phyloP scores from a whole-genome alignment of 495 filamentous ascomycete species.

The Tetracladium setigerum region DNA sequence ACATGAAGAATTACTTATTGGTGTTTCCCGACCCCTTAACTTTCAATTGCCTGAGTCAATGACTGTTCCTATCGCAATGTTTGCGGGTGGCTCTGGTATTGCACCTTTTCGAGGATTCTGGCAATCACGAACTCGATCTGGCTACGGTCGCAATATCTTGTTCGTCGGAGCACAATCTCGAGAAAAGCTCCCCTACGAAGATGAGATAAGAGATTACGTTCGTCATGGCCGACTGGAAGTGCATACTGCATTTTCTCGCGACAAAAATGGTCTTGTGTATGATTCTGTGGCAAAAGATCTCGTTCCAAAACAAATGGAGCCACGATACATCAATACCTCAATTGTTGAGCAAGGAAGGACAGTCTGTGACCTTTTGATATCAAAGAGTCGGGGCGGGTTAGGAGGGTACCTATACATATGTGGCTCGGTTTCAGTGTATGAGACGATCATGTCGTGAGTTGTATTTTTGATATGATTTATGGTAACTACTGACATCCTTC shows the following conservation, averaged over 20 bases:
- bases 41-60: constrained; percentile 24
- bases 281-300: constrained; percentile 18
- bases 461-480: too few relatives aligned
- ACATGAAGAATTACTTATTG: constrained; percentile 18
- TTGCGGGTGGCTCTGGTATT: constrained; percentile 27
- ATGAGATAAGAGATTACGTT: constrained; percentile 22
- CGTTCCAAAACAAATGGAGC: constrained; percentile 25
- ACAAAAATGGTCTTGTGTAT: constrained; percentile 22
- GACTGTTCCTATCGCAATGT: constrained; percentile 25
- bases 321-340: constrained; percentile 24
- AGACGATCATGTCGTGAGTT: constrained; percentile 21
- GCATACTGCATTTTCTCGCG: constrained; percentile 24
- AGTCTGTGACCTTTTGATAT: constrained; percentile 26
- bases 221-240: constrained; percentile 22
- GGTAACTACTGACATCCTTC: too few relatives aligned
- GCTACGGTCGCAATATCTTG: constrained; percentile 22
- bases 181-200: constrained; percentile 24
- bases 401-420: constrained; percentile 29
- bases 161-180: constrained; percentile 26
- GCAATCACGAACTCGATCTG: constrained; percentile 13
- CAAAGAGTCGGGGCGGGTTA: constrained; percentile 24
- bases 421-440: constrained; percentile 26
- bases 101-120: constrained; percentile 27
- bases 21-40: constrained; percentile 25
- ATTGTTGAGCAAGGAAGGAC: constrained; percentile 23